These are phyloP conservation scores for Taxawa tesnikishii DNA, from an alignment of 2,329 filamentous ascomycete genomes.

Conservation along the genomic window DNA sequence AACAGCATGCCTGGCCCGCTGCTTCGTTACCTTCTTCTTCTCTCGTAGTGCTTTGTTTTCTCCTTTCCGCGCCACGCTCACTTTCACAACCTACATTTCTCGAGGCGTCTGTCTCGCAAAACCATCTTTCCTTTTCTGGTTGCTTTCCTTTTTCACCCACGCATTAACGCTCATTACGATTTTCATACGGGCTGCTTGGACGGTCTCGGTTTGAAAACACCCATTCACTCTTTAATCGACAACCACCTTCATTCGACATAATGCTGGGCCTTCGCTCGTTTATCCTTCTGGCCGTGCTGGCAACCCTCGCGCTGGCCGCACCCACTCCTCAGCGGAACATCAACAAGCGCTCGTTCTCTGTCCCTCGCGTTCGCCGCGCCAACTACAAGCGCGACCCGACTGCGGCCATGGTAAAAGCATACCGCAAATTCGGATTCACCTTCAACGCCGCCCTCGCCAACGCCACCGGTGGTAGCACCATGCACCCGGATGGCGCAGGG, in stretches of 20 bases:
- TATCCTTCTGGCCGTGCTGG: conserved; percentile 16
- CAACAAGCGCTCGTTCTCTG: conserved; percentile 48
- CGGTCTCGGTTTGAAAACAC: neutral
- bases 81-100: too few relatives aligned
- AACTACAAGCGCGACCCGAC: conserved; percentile 46
- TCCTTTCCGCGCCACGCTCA: too few relatives aligned
- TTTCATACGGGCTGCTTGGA: too few relatives aligned
- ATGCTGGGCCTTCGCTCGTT: conserved; percentile 1
- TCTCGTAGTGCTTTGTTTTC: too few relatives aligned
- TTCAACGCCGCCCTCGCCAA: neutral
- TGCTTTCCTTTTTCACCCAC: too few relatives aligned
- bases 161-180: too few relatives aligned
- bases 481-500: too few relatives aligned
- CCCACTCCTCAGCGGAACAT: conserved; percentile 22
- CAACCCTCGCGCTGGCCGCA: conserved; percentile 34
- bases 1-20: too few relatives aligned
- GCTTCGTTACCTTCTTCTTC: too few relatives aligned
- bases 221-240: neutral
- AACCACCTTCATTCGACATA: neutral
- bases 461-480: neutral
- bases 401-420: conserved; percentile 51
- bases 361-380: conserved; percentile 44
- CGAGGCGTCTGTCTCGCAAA: too few relatives aligned
- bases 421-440: conserved; percentile 48
- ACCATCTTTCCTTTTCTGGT: too few relatives aligned